These are phyloP conservation scores for Backusella westeae DNA, from an alignment of 192 early-diverging fungal genomes.

Conservation along the genomic window DNA sequence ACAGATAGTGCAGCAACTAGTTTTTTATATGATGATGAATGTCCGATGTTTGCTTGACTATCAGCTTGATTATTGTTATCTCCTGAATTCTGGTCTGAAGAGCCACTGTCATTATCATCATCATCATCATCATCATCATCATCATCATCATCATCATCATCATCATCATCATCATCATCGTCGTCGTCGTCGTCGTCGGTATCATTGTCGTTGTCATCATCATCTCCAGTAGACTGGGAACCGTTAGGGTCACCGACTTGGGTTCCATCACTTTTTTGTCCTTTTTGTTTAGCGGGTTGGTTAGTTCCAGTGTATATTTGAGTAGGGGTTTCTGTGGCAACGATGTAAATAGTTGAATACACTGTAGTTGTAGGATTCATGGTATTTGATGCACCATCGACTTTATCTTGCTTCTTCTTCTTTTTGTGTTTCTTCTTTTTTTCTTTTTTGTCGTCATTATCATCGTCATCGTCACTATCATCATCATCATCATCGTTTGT, in stretches of 20 bases:
- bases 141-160: not conserved
- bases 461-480: not conserved
- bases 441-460: not conserved
- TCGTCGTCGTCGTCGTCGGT: no score
- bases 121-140: not conserved
- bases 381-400: not conserved
- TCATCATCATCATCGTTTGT: not conserved
- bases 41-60: not conserved
- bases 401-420: not conserved
- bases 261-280: not conserved
- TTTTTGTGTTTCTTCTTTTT: not conserved
- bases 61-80: not conserved
- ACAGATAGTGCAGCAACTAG: constrained; percentile 4
- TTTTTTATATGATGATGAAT: not conserved
- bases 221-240: not conserved
- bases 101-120: not conserved
- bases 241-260: not conserved
- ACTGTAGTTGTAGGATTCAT: not conserved
- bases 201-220: not conserved
- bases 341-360: not conserved
- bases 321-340: constrained; percentile 3
- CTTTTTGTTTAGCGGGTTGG: not conserved
- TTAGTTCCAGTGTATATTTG: not conserved
- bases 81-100: not conserved
- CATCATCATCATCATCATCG: not conserved